These are phyloP conservation scores for Anthoceros angustus DNA, from an alignment of 225 moss, liverwort and hornwort genomes.

Conservation along the genomic window DNA sequence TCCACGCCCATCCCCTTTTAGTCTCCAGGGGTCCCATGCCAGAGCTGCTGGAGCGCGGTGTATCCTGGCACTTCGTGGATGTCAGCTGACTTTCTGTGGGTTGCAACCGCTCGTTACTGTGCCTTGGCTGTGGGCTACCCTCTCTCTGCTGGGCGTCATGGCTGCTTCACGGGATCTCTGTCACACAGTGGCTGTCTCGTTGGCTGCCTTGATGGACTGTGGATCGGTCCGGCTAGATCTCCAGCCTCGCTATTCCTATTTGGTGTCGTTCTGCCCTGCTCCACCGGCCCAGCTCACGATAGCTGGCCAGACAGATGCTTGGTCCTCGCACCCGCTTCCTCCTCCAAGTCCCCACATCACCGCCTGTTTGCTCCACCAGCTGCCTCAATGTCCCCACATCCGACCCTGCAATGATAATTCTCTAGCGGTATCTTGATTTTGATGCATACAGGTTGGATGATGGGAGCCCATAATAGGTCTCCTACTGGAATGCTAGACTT, in stretches of 20 bases:
- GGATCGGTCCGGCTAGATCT: background rate
- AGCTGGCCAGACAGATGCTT: conserved; percentile 2
- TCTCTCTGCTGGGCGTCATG: background rate
- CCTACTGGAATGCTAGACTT: too few species aligned
- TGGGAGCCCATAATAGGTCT: too few species aligned
- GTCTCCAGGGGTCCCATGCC: too few species aligned
- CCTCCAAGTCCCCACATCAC: background rate
- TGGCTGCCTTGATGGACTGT: background rate
- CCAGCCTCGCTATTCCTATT: background rate
- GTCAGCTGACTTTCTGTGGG: background rate
- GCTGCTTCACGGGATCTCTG: background rate
- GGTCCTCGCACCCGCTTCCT: background rate
- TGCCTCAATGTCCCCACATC: background rate
- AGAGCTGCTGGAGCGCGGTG: too few species aligned
- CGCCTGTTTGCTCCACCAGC: background rate
- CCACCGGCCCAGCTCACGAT: background rate
- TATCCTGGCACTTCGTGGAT: background rate
- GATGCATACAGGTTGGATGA: too few species aligned
- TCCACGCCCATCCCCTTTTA: too few species aligned
- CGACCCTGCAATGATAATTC: too few species aligned
- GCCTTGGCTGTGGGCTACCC: background rate
- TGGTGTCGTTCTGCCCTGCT: background rate
- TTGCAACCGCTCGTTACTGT: background rate
- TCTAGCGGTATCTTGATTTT: too few species aligned
- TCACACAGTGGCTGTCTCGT: background rate